Evolutionary conservation across 306 rosid genomes (phyloP).

Genomic region (Lagenaria siceraria): DNA sequence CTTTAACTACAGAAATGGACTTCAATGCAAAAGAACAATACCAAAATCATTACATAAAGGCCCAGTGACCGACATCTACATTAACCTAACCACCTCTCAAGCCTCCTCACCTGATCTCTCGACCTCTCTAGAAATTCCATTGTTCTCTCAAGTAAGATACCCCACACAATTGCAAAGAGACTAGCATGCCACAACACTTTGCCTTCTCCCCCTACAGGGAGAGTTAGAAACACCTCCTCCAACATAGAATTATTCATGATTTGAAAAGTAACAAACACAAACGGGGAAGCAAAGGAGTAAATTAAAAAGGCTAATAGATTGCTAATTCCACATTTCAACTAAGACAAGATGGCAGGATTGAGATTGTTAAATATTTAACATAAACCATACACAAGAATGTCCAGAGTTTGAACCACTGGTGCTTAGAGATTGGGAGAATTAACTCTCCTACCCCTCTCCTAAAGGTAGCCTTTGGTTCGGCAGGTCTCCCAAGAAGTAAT

Average conservation of each 20-base stretch:
- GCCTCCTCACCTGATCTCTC: too few relatives aligned
- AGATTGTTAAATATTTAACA: neutral
- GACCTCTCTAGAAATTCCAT: too few relatives aligned
- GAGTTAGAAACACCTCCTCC: too few relatives aligned
- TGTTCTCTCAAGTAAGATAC: too few relatives aligned
- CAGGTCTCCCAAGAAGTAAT: neutral
- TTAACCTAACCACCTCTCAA: too few relatives aligned
- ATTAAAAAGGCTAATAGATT: neutral
- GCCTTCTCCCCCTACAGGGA: too few relatives aligned
- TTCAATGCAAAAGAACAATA: too few relatives aligned
- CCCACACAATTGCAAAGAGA: too few relatives aligned
- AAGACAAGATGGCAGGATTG: neutral
- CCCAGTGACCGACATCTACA: too few relatives aligned
- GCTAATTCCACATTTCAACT: neutral
- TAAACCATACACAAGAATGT: neutral
- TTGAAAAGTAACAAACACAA: neutral
- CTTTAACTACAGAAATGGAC: too few relatives aligned
- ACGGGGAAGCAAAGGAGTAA: neutral
- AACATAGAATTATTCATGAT: neutral
- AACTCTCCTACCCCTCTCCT: neutral
- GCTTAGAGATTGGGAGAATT: neutral
- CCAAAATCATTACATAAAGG: too few relatives aligned
- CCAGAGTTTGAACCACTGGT: neutral
- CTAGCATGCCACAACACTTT: too few relatives aligned
- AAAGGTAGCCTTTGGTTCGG: neutral